Percentiles rank a stretch among this genome's conserved stretches.
These are phyloP conservation scores for Ophiostoma sp. DNA, from an alignment of 2,329 filamentous ascomycete species.

Conservation along the genomic window DNA sequence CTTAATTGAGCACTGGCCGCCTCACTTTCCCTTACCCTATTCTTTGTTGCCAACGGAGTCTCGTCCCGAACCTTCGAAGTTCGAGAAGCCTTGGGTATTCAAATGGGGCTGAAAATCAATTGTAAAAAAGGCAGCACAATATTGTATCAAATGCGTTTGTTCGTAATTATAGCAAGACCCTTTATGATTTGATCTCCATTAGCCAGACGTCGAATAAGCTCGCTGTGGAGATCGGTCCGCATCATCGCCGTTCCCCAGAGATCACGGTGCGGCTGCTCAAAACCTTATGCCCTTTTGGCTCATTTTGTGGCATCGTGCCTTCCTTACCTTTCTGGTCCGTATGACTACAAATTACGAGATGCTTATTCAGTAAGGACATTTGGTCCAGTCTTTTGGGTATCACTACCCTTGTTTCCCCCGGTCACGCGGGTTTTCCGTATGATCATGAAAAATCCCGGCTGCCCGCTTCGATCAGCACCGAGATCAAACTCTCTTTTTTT, in stretches of 20 bases:
- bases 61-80: neutral
- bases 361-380: neutral
- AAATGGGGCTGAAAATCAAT: neutral
- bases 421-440: neutral
- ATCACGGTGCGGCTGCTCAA: neutral
- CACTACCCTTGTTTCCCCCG: neutral
- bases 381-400: neutral
- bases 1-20: neutral
- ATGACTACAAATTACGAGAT: constrained; percentile 1
- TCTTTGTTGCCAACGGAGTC: neutral
- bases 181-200: neutral
- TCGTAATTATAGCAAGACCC: neutral
- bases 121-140: neutral
- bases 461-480: constrained; percentile 4
- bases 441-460: neutral
- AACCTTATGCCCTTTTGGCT: neutral
- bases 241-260: neutral
- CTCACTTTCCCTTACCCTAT: neutral
- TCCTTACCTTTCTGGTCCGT: neutral
- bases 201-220: neutral
- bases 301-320: neutral
- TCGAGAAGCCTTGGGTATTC: neutral
- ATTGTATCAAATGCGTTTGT: no score
- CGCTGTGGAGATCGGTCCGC: neutral
- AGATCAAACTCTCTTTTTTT: neutral